These are phyloP conservation scores for Kalaharituber pfeilii DNA, from an alignment of 2,329 filamentous ascomycete species.

Conservation along the genomic window DNA sequence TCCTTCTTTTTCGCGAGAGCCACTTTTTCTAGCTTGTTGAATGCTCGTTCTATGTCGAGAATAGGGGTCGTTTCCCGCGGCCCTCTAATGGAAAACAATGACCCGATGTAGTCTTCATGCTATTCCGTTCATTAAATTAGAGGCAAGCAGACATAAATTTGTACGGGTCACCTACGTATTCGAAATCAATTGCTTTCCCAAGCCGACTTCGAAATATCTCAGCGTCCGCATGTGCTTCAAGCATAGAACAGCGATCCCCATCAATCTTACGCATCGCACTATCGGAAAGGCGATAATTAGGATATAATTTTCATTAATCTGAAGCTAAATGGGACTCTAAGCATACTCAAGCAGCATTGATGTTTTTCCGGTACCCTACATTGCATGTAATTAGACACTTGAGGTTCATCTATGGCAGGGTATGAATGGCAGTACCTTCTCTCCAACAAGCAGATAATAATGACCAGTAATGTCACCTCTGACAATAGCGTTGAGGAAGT, in stretches of 20 bases:
- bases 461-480: slow-evolving; percentile 55
- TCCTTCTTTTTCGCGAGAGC: slow-evolving; percentile 46
- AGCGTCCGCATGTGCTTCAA: slow-evolving; percentile 85
- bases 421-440: slow-evolving; percentile 34
- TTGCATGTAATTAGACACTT: slow-evolving; percentile 5
- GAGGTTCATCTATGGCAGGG: neutral
- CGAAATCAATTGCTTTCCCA: slow-evolving; percentile 86
- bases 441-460: slow-evolving; percentile 81
- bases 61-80: slow-evolving; percentile 82
- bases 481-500: slow-evolving; percentile 65
- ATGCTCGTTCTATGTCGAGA: slow-evolving; percentile 84
- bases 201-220: slow-evolving; percentile 89
- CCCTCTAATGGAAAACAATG: slow-evolving; percentile 84
- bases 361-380: slow-evolving; percentile 77
- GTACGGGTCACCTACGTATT: slow-evolving; percentile 37
- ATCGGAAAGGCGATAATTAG: neutral
- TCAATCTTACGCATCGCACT: slow-evolving; percentile 75
- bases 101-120: slow-evolving; percentile 93
- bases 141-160: neutral
- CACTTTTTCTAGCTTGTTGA: slow-evolving; percentile 97
- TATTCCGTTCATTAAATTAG: neutral
- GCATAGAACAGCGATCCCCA: slow-evolving; percentile 80
- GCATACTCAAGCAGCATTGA: slow-evolving; percentile 69
- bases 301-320: neutral
- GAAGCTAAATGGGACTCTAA: neutral